Conservation (phyloP, 1,139 yeast species). For the Sugiyamaella neomexicana region DNA sequence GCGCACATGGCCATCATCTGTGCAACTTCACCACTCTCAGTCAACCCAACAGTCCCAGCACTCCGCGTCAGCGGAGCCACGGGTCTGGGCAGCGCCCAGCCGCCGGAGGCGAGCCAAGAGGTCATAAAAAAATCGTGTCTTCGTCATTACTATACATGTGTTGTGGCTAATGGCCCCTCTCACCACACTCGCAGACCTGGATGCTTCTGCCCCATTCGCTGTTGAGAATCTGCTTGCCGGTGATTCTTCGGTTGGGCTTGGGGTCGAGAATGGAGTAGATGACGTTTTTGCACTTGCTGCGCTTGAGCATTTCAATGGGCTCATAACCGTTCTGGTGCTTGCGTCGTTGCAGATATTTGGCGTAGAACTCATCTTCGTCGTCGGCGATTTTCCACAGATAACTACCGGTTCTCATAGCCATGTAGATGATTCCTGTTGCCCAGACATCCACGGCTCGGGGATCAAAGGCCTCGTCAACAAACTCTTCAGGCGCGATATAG, state of each 20-base stretch:
- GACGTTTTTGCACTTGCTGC: conserved; percentile 83
- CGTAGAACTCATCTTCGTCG: conserved; percentile 72
- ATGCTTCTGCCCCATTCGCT: conserved; percentile 96
- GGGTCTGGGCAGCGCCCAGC: conserved; percentile 1
- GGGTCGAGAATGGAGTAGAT: conserved; percentile 91
- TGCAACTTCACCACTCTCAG: too few relatives aligned
- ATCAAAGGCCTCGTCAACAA: conserved; percentile 68
- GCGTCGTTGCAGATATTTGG: conserved; percentile 68
- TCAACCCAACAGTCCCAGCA: neutral
- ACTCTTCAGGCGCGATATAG: conserved; percentile 95
- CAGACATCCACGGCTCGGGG: conserved; percentile 90
- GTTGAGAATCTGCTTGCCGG: conserved; percentile 79
- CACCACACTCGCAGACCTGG: conserved; percentile 69
- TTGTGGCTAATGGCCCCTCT: conserved; percentile 27
- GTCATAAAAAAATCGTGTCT: neutral
- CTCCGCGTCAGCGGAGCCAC: neutral
- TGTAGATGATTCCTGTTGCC: conserved; percentile 96
- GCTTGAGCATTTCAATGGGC: conserved; percentile 78
- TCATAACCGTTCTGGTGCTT: conserved; percentile 82
- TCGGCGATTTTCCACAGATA: conserved; percentile 88
- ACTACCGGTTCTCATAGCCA: conserved; percentile 97
- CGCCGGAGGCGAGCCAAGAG: neutral
- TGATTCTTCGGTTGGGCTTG: conserved; percentile 75
- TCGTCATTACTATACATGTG: neutral
- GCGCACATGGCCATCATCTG: too few relatives aligned